These are phyloP conservation scores for Moesziomyces aphidis DNA, from an alignment of 1,284 basidiomycete species.

Conservation along the genomic window DNA sequence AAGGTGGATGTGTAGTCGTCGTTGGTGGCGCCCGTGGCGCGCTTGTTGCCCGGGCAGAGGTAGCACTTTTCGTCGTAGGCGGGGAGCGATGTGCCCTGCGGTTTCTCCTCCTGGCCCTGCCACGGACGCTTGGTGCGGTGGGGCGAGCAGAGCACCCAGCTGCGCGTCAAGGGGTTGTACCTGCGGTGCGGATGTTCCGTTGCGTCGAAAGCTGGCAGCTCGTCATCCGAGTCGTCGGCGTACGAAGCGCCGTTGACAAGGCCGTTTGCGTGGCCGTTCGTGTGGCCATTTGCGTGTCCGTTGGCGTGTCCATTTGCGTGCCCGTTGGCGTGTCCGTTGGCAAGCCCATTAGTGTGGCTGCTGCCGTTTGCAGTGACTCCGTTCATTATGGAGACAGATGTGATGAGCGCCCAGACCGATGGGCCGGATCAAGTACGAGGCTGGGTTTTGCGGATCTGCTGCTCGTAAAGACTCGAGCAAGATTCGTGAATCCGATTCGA, in stretches of 20 bases:
- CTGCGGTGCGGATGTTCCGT: constrained; percentile 64
- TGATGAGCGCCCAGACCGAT: constrained; percentile 7
- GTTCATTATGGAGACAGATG: constrained; percentile 13
- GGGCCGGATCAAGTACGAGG: too few relatives aligned
- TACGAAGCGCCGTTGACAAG: constrained; percentile 7
- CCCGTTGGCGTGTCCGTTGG: constrained; percentile 11
- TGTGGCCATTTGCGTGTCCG: constrained; percentile 9
- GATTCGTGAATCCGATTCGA: too few relatives aligned
- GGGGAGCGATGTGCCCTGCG: constrained; percentile 68
- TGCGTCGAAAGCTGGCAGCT: constrained; percentile 50
- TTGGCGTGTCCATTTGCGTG: constrained; percentile 9
- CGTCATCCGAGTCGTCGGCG: constrained; percentile 6
- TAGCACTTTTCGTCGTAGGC: constrained; percentile 84
- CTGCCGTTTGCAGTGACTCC: constrained; percentile 8
- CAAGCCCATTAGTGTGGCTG: constrained; percentile 6
- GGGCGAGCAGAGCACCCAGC: constrained; percentile 66
- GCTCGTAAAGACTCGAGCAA: too few relatives aligned
- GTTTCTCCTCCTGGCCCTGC: constrained; percentile 65
- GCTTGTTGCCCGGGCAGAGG: constrained; percentile 87
- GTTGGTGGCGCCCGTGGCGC: constrained; percentile 81
- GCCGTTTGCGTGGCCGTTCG: constrained; percentile 12
- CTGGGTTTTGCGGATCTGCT: too few relatives aligned
- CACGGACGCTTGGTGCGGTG: constrained; percentile 66
- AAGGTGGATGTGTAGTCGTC: constrained; percentile 78
- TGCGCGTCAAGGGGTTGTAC: constrained; percentile 62